A percentile compares a stretch with the other conserved stretches of the same genome.
phyloP scores from a whole-genome alignment of 2,329 filamentous ascomycete species.

The Spiromastix sp. region DNA sequence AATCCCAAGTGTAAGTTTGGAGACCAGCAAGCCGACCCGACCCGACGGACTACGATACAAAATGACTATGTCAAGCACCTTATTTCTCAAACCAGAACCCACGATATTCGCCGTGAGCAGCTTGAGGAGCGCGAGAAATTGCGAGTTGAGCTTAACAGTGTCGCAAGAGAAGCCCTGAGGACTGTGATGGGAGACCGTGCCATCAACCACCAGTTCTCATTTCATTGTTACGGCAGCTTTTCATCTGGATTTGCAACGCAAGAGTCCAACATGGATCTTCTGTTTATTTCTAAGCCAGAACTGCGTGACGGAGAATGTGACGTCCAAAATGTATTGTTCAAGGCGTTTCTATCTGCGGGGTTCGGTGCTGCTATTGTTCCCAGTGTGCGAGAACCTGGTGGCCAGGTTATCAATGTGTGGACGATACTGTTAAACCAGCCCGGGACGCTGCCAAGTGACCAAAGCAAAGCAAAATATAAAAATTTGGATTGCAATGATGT shows the following conservation, averaged over 20 bases:
- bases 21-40: neutral
- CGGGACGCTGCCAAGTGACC: too few species aligned
- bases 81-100: slow-evolving; percentile 1
- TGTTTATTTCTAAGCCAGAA: slow-evolving; percentile 35
- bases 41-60: slow-evolving; percentile 1
- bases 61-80: slow-evolving; percentile 7
- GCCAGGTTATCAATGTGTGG: too few species aligned
- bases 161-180: slow-evolving; percentile 3
- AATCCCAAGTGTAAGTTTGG: neutral
- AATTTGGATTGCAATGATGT: too few species aligned
- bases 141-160: slow-evolving; percentile 2
- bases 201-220: neutral
- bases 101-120: slow-evolving; percentile 2
- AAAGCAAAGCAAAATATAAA: too few species aligned
- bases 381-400: too few species aligned
- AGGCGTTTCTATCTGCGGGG: too few species aligned
- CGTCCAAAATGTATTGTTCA: too few species aligned
- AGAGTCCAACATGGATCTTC: slow-evolving; percentile 80
- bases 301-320: too few species aligned
- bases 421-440: too few species aligned
- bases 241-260: slow-evolving; percentile 78
- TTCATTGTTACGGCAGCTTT: slow-evolving; percentile 71
- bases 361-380: too few species aligned
- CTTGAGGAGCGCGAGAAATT: slow-evolving; percentile 5
- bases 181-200: slow-evolving; percentile 1